Base-by-base conservation (phyloP, 75 land plant species). In the Adiantum capillusveneris region DNA sequence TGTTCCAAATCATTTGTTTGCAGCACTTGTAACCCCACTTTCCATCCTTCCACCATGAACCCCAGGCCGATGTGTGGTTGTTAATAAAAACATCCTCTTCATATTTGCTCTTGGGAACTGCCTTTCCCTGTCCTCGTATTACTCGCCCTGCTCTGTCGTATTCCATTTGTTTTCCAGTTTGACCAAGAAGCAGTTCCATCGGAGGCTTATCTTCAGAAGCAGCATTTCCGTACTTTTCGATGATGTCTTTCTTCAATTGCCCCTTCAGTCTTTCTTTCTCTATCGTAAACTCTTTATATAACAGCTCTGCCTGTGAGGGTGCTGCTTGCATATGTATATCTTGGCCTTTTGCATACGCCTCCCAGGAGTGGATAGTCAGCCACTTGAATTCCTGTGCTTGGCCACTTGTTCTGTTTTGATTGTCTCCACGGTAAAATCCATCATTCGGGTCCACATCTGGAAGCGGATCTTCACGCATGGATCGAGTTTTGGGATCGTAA, bases 21-120 rank as follows among this genome's bases (percentile, higher is more conserved):
- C 79, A 76, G 53, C 79, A 76, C 79, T 71, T 76, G 61, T 63
- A 75, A 18, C 74, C 74, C 78, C 78, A 75, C 67, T 69, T 73
- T 17, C 65, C 63, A 55, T 75, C 68, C 45, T 69, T 69, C 78
- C 78, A 75, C 63, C 60, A 75, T 6, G 78, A 75, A 50, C 78
- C 78, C 78, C 76, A 73, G 25, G 67, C 76, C 11, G 71, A 54
- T 12, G 76, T 67, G 37, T 73, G 76, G 31, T 73, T 75, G 55
- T 75, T 75, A 49, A 75, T 75, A 24, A 51, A 65, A 5, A 75
- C 64, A 34, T 75, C 78, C 43, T 75, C 78, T 58, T 75, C 73
- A 24, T 75, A 75, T 58, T 75, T 75, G 58, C 73, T 75, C 68
- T 75, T 75, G 13, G 72, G 73, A 18, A 75, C 67, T 25, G 66